Percentiles rank a stretch among this genome's conserved stretches.
These are phyloP conservation scores for Pseudopyricularia cyperi DNA, from an alignment of 2,329 filamentous ascomycete species.

Conservation along the genomic window DNA sequence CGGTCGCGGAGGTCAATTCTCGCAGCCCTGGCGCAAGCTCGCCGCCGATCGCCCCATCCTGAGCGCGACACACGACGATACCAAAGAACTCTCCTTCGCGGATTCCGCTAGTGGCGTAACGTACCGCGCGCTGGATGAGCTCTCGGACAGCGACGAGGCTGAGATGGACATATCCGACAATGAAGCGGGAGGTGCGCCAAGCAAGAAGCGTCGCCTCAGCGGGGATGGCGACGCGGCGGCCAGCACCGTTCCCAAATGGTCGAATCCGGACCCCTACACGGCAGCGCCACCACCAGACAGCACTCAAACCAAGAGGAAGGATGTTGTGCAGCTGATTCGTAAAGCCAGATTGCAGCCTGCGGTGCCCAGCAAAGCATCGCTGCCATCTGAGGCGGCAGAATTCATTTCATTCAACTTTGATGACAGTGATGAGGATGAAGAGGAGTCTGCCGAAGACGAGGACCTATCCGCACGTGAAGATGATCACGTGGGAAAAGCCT, in stretches of 20 bases:
- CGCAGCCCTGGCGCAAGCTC: constrained; percentile 1
- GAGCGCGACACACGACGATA: constrained; percentile 23
- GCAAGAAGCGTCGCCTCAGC: constrained; percentile 7
- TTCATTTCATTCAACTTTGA: constrained; percentile 78
- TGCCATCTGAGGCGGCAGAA: constrained; percentile 54
- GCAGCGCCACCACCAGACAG: constrained; percentile 71
- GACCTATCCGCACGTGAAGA: background rate
- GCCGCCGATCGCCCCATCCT: constrained; percentile 32
- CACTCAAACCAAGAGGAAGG: constrained; percentile 59
- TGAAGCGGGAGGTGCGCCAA: constrained; percentile 18
- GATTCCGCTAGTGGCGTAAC: constrained; percentile 32
- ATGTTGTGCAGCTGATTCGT: constrained; percentile 82
- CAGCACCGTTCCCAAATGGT: constrained; percentile 61
- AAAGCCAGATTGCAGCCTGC: constrained; percentile 62
- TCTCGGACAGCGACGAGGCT: constrained; percentile 51
- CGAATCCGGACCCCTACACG: constrained; percentile 90
- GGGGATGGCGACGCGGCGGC: background rate
- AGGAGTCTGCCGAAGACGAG: background rate
- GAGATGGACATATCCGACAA: constrained; percentile 51
- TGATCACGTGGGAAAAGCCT: background rate
- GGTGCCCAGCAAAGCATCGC: constrained; percentile 27
- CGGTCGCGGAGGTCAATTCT: background rate
- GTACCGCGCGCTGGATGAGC: constrained; percentile 40
- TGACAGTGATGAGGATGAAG: constrained; percentile 33
- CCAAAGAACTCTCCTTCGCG: constrained; percentile 26